These are phyloP conservation scores for Elaeagnus macrophylla DNA, from an alignment of 306 rosid species.

Conservation along the genomic window DNA sequence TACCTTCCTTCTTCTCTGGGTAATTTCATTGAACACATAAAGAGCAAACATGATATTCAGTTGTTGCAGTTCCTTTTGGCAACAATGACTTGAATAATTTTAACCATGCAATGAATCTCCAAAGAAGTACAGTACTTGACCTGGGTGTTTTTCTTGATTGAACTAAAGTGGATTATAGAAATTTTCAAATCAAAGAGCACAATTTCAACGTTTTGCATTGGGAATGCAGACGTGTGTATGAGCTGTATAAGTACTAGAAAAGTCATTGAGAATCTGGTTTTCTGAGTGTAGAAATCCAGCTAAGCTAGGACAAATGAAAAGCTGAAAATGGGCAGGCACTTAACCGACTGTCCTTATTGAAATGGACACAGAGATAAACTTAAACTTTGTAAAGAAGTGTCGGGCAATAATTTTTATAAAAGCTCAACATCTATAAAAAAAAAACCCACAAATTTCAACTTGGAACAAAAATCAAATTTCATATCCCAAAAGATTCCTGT, in stretches of 20 bases:
- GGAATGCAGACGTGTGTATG: slow-evolving; percentile 12
- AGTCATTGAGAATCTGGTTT: not conserved
- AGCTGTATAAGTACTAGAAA: slow-evolving; percentile 10
- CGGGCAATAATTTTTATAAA: too few relatives aligned
- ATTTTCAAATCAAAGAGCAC: not conserved
- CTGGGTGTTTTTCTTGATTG: too few relatives aligned
- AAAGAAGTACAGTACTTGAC: not conserved
- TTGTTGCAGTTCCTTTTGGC: not conserved
- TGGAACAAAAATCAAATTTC: slow-evolving; percentile 28
- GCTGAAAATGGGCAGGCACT: slow-evolving; percentile 29
- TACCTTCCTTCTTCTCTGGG: slow-evolving; percentile 1
- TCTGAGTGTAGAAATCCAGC: slow-evolving; percentile 29
- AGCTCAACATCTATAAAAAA: too few relatives aligned
- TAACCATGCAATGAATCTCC: not conserved
- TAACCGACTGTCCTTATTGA: slow-evolving; percentile 45
- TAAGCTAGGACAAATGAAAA: slow-evolving; percentile 28
- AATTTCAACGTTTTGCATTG: not conserved
- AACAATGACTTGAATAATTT: not conserved
- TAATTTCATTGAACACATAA: slow-evolving; percentile 5
- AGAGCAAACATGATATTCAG: not conserved
- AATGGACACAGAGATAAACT: slow-evolving; percentile 41
- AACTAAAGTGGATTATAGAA: not conserved
- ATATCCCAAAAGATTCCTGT: slow-evolving; percentile 57
- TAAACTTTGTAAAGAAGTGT: too few relatives aligned
- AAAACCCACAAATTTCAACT: slow-evolving; percentile 20